Conservation (phyloP, 768 basidiomycete species). For the Leccinellum luteum region DNA sequence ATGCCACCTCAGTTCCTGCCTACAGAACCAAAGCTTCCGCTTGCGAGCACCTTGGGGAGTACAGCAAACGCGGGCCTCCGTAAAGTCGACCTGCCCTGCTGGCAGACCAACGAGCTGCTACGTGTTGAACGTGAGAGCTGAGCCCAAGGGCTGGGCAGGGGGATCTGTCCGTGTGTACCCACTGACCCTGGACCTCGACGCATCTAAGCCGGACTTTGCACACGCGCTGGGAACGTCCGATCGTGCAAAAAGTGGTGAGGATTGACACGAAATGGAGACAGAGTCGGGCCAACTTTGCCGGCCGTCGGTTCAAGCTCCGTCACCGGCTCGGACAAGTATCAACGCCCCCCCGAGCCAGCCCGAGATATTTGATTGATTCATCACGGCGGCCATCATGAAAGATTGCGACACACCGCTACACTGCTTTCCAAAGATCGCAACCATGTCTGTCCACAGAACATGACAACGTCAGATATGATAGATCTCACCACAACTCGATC, state of each 20-base stretch:
- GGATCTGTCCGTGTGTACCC: neutral
- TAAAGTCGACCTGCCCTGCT: neutral
- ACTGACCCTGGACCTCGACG: neutral
- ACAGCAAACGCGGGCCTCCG: neutral
- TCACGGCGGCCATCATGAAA: neutral
- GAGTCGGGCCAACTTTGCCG: neutral
- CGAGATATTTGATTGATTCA: neutral
- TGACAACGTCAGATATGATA: neutral
- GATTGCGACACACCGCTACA: neutral
- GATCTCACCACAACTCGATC: neutral
- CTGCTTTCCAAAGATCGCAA: neutral
- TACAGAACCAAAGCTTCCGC: neutral
- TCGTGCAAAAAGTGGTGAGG: neutral
- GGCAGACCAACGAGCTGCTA: neutral
- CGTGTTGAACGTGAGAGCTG: neutral
- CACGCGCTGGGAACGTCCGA: neutral
- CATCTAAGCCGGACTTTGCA: neutral
- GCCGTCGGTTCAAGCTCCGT: neutral
- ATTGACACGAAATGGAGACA: neutral
- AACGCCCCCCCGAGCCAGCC: neutral
- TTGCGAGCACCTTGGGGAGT: neutral
- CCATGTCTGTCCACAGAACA: neutral
- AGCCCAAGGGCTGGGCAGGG: neutral
- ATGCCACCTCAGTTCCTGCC: constrained; percentile 10
- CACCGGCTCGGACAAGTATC: neutral